Conservation (phyloP, 2,329 filamentous ascomycete species). For the Plectosphaerella cucumerina region DNA sequence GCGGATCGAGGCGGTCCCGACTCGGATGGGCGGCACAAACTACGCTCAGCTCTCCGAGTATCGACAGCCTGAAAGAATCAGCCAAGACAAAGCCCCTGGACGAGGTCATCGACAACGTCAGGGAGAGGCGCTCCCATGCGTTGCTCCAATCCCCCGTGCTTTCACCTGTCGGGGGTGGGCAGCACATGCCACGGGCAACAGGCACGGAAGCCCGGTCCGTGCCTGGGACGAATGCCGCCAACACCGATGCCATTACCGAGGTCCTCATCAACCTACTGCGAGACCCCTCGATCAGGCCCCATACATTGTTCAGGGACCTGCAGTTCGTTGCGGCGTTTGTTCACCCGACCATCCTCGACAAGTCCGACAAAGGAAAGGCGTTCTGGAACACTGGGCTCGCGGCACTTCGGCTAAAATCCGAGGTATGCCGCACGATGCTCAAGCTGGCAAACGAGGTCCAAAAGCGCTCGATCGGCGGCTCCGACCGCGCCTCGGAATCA, state of each 20-base stretch:
- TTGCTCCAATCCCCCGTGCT: constrained; percentile 30
- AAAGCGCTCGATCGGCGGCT: constrained; percentile 29
- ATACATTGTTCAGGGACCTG: constrained; percentile 75
- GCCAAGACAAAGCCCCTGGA: constrained; percentile 49
- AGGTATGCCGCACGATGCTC: constrained; percentile 77
- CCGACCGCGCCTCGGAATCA: constrained; percentile 8
- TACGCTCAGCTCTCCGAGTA: constrained; percentile 26
- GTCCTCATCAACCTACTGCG: constrained; percentile 65
- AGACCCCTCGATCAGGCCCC: constrained; percentile 66
- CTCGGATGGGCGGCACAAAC: constrained; percentile 26
- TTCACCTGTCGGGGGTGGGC: constrained; percentile 30
- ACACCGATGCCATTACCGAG: constrained; percentile 61
- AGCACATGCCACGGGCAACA: not conserved
- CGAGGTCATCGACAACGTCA: constrained; percentile 65
- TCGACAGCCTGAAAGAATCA: constrained; percentile 8
- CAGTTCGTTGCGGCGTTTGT: constrained; percentile 71
- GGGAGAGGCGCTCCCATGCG: constrained; percentile 61
- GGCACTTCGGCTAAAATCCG: constrained; percentile 81
- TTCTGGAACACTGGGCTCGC: constrained; percentile 90
- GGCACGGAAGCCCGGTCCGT: not conserved
- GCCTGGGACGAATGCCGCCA: constrained; percentile 31
- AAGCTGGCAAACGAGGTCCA: constrained; percentile 54
- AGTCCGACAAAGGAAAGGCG: constrained; percentile 65
- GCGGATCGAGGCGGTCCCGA: constrained; percentile 26
- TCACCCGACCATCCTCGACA: constrained; percentile 55